A percentile compares a stretch with the other conserved stretches of the same genome.
These are phyloP conservation scores for Sambucus nigra DNA, from an alignment of 129 eudicot genomes.

Conservation along the genomic window DNA sequence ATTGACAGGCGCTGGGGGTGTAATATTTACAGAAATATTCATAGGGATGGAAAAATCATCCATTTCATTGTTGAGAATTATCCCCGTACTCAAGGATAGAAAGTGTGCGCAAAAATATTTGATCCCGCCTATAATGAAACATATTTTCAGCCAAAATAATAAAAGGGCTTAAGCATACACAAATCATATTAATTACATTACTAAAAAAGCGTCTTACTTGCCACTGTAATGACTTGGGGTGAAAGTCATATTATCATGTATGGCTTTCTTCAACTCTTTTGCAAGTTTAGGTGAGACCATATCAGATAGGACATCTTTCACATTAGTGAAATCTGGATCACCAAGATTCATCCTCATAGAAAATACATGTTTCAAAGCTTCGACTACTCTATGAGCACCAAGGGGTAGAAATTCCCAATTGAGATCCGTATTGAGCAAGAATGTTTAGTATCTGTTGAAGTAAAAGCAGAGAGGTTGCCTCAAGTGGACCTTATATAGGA, in stretches of 20 bases:
- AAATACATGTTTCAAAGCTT: constrained; percentile 39
- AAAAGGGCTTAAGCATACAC: no score
- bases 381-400: constrained; percentile 28
- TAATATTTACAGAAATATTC: constrained; percentile 12
- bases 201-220: constrained; percentile 17
- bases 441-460: constrained; percentile 38
- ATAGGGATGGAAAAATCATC: constrained; percentile 47
- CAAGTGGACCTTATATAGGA: not conserved
- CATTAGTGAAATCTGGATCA: constrained; percentile 44
- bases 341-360: constrained; percentile 41
- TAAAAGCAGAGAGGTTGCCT: not conserved
- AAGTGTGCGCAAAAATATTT: constrained; percentile 41
- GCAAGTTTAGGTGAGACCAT: constrained; percentile 43
- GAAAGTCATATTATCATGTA: constrained; percentile 40
- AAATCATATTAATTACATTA: no score
- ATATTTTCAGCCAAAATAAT: no score
- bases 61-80: constrained; percentile 61
- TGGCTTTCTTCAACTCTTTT: constrained; percentile 26
- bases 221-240: constrained; percentile 28
- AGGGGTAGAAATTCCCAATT: constrained; percentile 20
- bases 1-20: constrained; percentile 47
- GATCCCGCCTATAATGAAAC: constrained; percentile 35
- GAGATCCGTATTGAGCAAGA: constrained; percentile 25
- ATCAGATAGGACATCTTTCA: constrained; percentile 15
- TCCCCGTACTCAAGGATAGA: constrained; percentile 44